Percentiles rank a stretch among this genome's conserved stretches.
Conservation (phyloP, 2,329 filamentous ascomycete genomes). For the Xylariaceae sp. region DNA sequence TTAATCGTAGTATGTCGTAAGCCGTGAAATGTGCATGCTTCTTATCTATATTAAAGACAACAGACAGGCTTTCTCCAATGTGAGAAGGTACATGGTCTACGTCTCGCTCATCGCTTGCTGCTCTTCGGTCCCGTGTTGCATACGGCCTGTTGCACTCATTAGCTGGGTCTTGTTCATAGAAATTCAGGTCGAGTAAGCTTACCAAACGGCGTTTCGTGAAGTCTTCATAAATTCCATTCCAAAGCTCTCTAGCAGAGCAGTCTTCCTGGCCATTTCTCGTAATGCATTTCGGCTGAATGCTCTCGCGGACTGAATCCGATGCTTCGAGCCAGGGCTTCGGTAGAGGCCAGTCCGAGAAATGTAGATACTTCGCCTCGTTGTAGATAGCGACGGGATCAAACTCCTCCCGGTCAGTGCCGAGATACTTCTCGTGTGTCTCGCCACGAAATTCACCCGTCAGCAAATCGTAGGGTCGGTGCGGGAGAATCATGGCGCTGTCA, state of each 20-base stretch:
- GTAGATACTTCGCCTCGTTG: constrained; percentile 59
- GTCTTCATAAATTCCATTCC: constrained; percentile 35
- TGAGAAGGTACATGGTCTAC: background rate
- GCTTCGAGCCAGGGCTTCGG: constrained; percentile 51
- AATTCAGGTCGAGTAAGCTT: constrained; percentile 8
- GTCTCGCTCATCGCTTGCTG: constrained; percentile 11
- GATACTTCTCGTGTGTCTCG: constrained; percentile 43
- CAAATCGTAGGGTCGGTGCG: constrained; percentile 58
- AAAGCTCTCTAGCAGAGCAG: constrained; percentile 31
- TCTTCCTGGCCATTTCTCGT: constrained; percentile 29
- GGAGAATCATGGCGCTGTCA: constrained; percentile 54
- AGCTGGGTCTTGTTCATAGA: background rate
- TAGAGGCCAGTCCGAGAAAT: constrained; percentile 68
- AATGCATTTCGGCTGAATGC: constrained; percentile 33
- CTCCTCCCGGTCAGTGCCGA: constrained; percentile 36
- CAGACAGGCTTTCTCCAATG: constrained; percentile 5
- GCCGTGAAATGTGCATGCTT: too few relatives aligned
- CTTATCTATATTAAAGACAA: too few relatives aligned
- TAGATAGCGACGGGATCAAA: constrained; percentile 55
- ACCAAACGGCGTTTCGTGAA: constrained; percentile 30
- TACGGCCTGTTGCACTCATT: constrained; percentile 15
- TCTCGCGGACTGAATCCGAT: constrained; percentile 24
- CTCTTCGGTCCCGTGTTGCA: constrained; percentile 15
- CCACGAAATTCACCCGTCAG: constrained; percentile 58
- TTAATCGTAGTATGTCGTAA: too few relatives aligned